Conservation (phyloP, 352 stramenopile species). For the Phytophthora sp. region DNA sequence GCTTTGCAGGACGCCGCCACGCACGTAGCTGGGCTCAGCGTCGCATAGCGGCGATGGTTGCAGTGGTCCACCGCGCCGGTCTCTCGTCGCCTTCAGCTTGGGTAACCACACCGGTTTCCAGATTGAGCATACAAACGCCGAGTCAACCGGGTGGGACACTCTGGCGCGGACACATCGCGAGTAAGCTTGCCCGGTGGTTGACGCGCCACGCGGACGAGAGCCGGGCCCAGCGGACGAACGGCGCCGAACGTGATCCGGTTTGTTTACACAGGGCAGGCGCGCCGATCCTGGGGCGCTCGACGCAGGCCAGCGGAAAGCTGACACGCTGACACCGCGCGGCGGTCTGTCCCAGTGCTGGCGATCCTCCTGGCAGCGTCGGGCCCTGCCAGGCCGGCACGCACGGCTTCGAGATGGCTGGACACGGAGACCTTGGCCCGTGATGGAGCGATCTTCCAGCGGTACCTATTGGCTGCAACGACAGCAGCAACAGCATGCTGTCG, state of each 20-base stretch:
- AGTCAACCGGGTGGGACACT: slow-evolving; percentile 18
- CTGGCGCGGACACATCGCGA: not conserved
- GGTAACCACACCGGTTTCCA: slow-evolving; percentile 12
- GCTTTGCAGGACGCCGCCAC: not conserved
- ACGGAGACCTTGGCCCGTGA: no score
- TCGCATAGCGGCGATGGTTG: slow-evolving; percentile 14
- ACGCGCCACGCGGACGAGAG: slow-evolving; percentile 7
- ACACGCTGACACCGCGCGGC: not conserved
- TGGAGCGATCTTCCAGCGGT: no score
- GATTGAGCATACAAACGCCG: slow-evolving; percentile 12
- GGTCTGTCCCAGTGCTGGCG: not conserved
- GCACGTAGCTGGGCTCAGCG: slow-evolving; percentile 18
- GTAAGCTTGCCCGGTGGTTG: slow-evolving; percentile 17
- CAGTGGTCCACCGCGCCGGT: not conserved
- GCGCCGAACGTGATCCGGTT: slow-evolving; percentile 2
- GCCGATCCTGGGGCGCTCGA: slow-evolving; percentile 7
- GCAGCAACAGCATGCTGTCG: no score
- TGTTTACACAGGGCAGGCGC: slow-evolving; percentile 15
- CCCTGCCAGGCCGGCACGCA: no score
- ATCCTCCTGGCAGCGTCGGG: no score
- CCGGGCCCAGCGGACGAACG: no score
- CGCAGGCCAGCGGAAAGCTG: slow-evolving; percentile 1
- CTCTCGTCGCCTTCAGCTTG: slow-evolving; percentile 16
- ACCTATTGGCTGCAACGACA: no score
- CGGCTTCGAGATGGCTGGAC: not conserved